Percentiles rank a stretch among this genome's conserved stretches.
phyloP scores from a whole-genome alignment of 1,284 basidiomycete species.

The Ganoderma lingzhi region DNA sequence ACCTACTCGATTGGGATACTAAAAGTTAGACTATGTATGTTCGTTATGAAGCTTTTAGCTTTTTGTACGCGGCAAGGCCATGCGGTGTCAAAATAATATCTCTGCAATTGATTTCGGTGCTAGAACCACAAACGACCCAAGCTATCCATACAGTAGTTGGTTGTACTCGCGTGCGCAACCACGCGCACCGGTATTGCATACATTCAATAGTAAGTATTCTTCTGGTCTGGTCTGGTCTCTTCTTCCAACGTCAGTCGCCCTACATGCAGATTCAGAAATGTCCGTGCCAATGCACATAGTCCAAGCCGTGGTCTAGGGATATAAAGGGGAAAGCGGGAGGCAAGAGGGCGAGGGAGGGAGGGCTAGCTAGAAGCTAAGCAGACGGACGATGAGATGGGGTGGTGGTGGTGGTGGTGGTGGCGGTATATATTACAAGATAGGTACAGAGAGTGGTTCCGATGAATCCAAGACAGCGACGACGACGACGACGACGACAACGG shows the following conservation, averaged over 20 bases:
- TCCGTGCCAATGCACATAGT: constrained; percentile 19
- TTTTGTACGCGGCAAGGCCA: too few species aligned
- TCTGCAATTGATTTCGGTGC: not conserved
- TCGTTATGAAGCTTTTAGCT: too few species aligned
- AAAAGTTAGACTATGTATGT: too few species aligned
- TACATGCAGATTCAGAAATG: not conserved
- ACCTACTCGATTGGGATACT: too few species aligned
- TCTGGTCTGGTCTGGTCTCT: not conserved
- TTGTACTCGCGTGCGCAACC: not conserved
- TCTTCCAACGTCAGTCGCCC: not conserved
- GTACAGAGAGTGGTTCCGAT: constrained; percentile 14
- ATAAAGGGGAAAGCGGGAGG: constrained; percentile 9
- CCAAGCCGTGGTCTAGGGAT: constrained; percentile 27
- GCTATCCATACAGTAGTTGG: not conserved
- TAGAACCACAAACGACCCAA: not conserved
- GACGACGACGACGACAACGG: constrained; percentile 7
- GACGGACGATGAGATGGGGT: not conserved
- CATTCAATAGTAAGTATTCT: not conserved
- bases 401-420: constrained; percentile 7
- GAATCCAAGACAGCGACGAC: constrained; percentile 21
- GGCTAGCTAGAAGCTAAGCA: not conserved
- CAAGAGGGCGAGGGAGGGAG: not conserved
- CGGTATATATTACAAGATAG: constrained; percentile 30
- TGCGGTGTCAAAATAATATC: too few species aligned
- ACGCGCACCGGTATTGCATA: not conserved